Evolutionary conservation across 306 rosid species (phyloP), one percentile per base, ranked within the genome.

Genomic region (Aeschynomene evenia): DNA sequence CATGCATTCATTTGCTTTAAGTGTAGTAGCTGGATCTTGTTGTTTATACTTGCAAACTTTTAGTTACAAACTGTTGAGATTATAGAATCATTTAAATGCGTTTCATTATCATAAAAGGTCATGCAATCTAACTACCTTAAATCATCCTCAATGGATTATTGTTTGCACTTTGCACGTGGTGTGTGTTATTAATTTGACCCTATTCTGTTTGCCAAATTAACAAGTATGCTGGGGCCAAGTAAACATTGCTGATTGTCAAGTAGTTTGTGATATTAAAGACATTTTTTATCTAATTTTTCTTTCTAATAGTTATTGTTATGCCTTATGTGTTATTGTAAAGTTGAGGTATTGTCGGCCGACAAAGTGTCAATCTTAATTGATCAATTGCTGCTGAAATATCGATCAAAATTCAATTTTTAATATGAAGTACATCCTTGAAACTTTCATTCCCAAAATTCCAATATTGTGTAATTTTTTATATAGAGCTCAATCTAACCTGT

Each of bases 261-360:
- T 63, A 52, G 29, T 23, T 18, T 53, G 23, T 59, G 50, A 31
- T 64, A 50, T 23, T 50, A 5, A 22, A 4, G 65, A 39, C 19
- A 19, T 5, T 9, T 20, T 33, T 13, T 48, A 8, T 48, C n/a
- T 49, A 9, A n/a, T n/a, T n/a, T 23, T 48, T 46, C 4, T 7
- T 46, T 34, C 18, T 34, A 34, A 5, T 13, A 3, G 19, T 43
- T 13, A 14, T 43, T 43, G 7, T 43, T 43, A 43, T 40, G n/a
- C n/a, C n/a, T 63, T 33, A 21, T 36, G 54, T 28, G 26, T 46
- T 70, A 37, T 45, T 76, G 55, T 69, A 15, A 62, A 42, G 40
- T 45, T 21, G 31, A 52, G 43, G 34, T 50, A 42, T 70, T 42
- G 7, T 14, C n/a, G 3, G 2, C 8, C 13, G 12, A 49, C 6